Evolutionary conservation across 1,284 basidiomycete genomes (phyloP), one percentile per base, ranked within the genome.

Genomic region (Ceratobasidium sp.): DNA sequence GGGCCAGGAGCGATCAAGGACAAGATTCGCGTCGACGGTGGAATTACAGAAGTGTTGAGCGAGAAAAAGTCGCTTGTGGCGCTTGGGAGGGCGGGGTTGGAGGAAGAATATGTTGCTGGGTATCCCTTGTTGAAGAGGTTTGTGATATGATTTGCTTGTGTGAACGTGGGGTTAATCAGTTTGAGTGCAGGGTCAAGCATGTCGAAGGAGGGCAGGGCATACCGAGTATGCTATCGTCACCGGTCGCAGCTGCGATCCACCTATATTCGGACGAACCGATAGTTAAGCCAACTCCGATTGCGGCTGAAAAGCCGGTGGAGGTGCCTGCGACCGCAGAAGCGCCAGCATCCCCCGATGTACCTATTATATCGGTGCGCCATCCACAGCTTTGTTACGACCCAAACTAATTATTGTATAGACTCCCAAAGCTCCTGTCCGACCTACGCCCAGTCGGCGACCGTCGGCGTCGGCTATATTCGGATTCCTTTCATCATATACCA

Each of bases 31-130:
- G 88, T 92, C 76, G 88, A 91, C 76, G 92, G 89, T 22, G 84
- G 82, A 25, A 84, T 85, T 13, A 86, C 92, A 34, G 80, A 79
- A 4, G 88, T 94, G 64, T 85, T 91, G 54, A 89, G 88, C 76
- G 95, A 96, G 86, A 94, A 92, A 85, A 91, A 92, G 81, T 88
- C 88, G 25, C 85, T 71, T 84, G 77, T 59, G 9, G 80, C 78
- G 7, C 66, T 93, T 65, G 92, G 91, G 37, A 86, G 91, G 76
- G 91, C 93, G 76, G 92, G 92, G 82, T 83, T 94, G 80, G 86
- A 92, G 81, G 91, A 93, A 81, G 89, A 90, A 80, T 86, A 89
- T 80, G 86, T 89, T 76, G 85, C 86, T 75, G 89, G 87, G 84
- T 89, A 91, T 89, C 76, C 79, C 44, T 65, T 78, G 44, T 71